A percentile compares a stretch with the other conserved stretches of the same genome.
These are phyloP conservation scores for Phytophthora sansomeana DNA, from an alignment of 352 stramenopile genomes.

Conservation along the genomic window DNA sequence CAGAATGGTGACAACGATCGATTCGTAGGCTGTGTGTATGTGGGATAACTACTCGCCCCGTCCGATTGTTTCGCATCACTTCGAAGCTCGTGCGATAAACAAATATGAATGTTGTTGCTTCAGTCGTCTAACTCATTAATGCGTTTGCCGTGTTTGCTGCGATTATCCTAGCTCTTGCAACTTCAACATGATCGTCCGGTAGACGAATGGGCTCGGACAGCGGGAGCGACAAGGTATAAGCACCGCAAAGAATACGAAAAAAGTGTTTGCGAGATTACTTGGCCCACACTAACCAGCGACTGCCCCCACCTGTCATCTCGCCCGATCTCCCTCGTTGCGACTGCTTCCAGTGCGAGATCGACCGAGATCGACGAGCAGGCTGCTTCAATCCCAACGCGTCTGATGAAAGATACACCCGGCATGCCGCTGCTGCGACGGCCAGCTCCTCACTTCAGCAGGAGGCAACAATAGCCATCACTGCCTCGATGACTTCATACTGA, in stretches of 20 bases:
- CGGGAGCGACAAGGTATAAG: slow-evolving; percentile 3
- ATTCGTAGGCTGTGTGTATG: too few species aligned
- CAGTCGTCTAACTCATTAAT: too few species aligned
- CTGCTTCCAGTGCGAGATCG: background rate
- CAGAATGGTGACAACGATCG: too few species aligned
- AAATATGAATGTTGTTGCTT: too few species aligned
- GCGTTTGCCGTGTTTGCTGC: background rate
- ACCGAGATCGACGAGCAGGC: background rate
- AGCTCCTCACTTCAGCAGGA: background rate
- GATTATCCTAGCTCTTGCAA: background rate
- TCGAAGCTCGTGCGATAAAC: too few species aligned
- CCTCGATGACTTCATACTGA: background rate
- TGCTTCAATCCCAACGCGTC: background rate
- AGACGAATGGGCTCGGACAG: background rate
- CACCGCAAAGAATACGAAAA: background rate
- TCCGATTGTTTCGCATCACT: too few species aligned
- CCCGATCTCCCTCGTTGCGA: background rate
- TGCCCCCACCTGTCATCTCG: slow-evolving; percentile 2
- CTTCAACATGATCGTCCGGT: background rate
- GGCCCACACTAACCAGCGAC: background rate
- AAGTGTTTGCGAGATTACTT: background rate
- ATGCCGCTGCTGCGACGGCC: slow-evolving; percentile 2
- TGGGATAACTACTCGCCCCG: too few species aligned
- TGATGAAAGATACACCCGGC: background rate
- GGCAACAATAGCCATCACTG: background rate